phyloP scores from a whole-genome alignment of 192 early-diverging fungal species.

The Powellomyces hirtus region DNA sequence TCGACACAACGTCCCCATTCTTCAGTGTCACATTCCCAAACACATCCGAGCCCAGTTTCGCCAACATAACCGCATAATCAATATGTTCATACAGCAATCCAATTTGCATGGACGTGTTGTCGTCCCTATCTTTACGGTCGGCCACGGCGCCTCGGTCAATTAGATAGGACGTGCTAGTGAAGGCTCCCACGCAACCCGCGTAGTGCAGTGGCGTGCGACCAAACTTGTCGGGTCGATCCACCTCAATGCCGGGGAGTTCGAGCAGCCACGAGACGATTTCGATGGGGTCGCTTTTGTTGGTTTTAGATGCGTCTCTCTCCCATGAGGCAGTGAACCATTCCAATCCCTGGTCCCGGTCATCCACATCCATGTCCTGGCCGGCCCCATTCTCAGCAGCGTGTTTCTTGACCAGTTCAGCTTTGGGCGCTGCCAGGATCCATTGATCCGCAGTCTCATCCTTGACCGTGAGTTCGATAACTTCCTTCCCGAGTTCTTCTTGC shows the following conservation, averaged over 20 bases:
- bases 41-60: constrained; percentile 32
- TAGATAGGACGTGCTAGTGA: constrained; percentile 45
- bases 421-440: neutral
- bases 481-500: neutral
- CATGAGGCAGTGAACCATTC: constrained; percentile 29
- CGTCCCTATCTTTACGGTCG: constrained; percentile 29
- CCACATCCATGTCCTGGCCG: neutral
- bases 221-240: constrained; percentile 45
- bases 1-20: constrained; percentile 16
- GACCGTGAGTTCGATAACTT: neutral
- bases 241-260: constrained; percentile 13
- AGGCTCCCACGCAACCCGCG: constrained; percentile 48
- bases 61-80: constrained; percentile 51
- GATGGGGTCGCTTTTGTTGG: constrained; percentile 46
- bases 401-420: neutral
- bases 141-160: constrained; percentile 27
- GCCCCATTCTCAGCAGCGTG: neutral
- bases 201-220: constrained; percentile 57
- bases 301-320: constrained; percentile 17
- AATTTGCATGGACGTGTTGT: constrained; percentile 48
- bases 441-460: neutral
- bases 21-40: neutral
- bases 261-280: constrained; percentile 47
- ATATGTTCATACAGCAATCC: constrained; percentile 38
- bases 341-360: constrained; percentile 14